Conservation (phyloP, 2,329 filamentous ascomycete genomes). For the Penicillium sp. region DNA sequence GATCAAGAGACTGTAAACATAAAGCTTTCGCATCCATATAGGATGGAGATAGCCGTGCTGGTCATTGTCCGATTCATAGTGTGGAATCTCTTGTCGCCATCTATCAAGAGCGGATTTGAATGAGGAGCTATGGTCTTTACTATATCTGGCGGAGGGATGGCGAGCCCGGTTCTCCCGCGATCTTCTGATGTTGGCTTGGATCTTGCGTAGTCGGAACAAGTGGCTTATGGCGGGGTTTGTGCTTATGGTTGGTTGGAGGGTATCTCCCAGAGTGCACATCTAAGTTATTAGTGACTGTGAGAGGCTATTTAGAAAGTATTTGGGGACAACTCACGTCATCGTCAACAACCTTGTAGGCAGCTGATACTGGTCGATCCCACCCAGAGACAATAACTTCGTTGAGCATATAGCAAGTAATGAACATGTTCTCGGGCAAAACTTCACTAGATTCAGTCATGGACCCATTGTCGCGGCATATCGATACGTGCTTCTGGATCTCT, state of each 20-base stretch:
- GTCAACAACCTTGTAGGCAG: slow-evolving; percentile 26
- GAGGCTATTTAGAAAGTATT: not conserved
- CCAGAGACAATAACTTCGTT: slow-evolving; percentile 31
- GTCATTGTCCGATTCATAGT: slow-evolving; percentile 23
- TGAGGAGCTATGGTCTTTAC: slow-evolving; percentile 15
- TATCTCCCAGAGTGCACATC: slow-evolving; percentile 26
- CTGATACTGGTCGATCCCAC: slow-evolving; percentile 31
- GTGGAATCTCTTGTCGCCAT: slow-evolving; percentile 32
- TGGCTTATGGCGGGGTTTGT: slow-evolving; percentile 26
- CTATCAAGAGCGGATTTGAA: slow-evolving; percentile 27
- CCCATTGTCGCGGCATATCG: slow-evolving; percentile 12
- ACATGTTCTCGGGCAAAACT: slow-evolving; percentile 26
- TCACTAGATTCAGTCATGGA: slow-evolving; percentile 13
- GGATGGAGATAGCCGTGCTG: slow-evolving; percentile 28
- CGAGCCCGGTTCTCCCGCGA: slow-evolving; percentile 16
- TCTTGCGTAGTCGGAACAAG: slow-evolving; percentile 29
- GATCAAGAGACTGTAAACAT: slow-evolving; percentile 32
- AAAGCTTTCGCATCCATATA: slow-evolving; percentile 30
- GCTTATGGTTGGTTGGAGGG: slow-evolving; percentile 20
- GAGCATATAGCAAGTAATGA: slow-evolving; percentile 32
- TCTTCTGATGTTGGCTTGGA: slow-evolving; percentile 29
- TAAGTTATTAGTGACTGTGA: slow-evolving; percentile 10
- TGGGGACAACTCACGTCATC: slow-evolving; percentile 24
- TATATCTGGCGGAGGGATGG: slow-evolving; percentile 9
- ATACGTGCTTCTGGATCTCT: slow-evolving; percentile 24